phyloP scores from a whole-genome alignment of 371 early-diverging fungal species.

The Lichtheimia corymbifera region DNA sequence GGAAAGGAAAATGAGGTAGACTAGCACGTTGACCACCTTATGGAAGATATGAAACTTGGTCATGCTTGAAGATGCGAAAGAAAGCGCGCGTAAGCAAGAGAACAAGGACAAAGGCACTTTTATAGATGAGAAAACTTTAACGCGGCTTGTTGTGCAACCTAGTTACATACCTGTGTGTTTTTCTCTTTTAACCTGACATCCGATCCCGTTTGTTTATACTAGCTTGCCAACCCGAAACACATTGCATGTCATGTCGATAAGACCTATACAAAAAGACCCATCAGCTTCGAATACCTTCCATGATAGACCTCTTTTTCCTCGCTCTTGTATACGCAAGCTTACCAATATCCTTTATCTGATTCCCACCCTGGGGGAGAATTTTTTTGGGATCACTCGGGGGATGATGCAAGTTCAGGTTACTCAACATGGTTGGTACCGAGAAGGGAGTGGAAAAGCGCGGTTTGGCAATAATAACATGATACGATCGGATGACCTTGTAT shows the following conservation, averaged over 20 bases:
- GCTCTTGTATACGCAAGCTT: neutral
- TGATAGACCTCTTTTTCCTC: neutral
- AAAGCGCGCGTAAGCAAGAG: neutral
- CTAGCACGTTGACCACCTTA: constrained; percentile 68
- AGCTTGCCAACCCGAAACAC: constrained; percentile 1
- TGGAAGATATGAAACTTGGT: constrained; percentile 42
- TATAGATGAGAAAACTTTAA: constrained; percentile 10
- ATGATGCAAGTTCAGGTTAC: constrained; percentile 16
- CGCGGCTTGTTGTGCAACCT: constrained; percentile 10
- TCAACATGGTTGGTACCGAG: constrained; percentile 11
- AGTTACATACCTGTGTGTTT: neutral
- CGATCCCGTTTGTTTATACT: neutral
- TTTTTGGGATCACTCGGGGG: constrained; percentile 3
- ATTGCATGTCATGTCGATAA: constrained; percentile 5
- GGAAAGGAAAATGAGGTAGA: constrained; percentile 67
- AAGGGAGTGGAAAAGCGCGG: neutral
- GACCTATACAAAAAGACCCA: neutral
- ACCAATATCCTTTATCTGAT: neutral
- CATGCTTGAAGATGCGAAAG: constrained; percentile 19
- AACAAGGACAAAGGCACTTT: neutral
- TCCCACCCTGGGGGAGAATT: neutral
- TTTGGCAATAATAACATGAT: neutral
- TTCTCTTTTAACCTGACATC: too few relatives aligned
- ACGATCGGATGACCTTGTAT: too few relatives aligned
- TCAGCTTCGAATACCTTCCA: neutral